Evolutionary conservation across 1,139 yeast species (phyloP).

Genomic region (Geotrichum cucujoidarum): DNA sequence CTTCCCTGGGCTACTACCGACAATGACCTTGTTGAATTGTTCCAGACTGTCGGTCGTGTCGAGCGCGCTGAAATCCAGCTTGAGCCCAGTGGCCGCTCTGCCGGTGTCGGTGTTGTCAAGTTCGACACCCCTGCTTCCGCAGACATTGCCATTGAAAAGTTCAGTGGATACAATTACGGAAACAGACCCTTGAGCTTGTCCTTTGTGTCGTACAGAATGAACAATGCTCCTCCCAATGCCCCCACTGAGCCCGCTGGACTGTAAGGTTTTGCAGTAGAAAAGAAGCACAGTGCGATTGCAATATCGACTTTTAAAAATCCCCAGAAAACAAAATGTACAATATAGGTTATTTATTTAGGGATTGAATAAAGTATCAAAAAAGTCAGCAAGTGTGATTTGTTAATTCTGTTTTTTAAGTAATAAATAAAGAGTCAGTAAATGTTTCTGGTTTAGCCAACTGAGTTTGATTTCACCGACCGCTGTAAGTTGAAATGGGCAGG

Average conservation of each 20-base stretch:
- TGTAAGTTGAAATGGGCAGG: conserved; percentile 55
- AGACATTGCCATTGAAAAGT: conserved; percentile 64
- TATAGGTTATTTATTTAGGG: no score
- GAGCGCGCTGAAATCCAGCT: conserved; percentile 71
- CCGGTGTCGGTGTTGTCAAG: conserved; percentile 81
- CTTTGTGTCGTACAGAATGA: conserved; percentile 41
- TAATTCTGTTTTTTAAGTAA: no score
- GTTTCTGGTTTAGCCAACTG: no score
- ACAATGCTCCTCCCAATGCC: not conserved
- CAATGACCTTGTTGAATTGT: conserved; percentile 78
- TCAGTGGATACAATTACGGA: conserved; percentile 79
- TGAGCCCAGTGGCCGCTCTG: conserved; percentile 61
- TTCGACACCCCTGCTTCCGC: conserved; percentile 68
- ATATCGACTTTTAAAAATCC: not conserved
- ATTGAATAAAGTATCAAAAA: no score
- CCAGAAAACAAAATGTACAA: not conserved
- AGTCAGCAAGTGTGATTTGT: no score
- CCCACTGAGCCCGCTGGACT: conserved; percentile 11
- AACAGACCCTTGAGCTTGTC: conserved; percentile 65
- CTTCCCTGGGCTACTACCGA: conserved; percentile 85
- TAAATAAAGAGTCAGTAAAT: no score
- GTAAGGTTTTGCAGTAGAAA: no score
- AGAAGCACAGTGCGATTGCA: not conserved
- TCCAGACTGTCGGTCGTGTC: conserved; percentile 79
- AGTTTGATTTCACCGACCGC: no score